Conservation (phyloP, 2,329 filamentous ascomycete species). For the Ilyonectria mors-panacis region DNA sequence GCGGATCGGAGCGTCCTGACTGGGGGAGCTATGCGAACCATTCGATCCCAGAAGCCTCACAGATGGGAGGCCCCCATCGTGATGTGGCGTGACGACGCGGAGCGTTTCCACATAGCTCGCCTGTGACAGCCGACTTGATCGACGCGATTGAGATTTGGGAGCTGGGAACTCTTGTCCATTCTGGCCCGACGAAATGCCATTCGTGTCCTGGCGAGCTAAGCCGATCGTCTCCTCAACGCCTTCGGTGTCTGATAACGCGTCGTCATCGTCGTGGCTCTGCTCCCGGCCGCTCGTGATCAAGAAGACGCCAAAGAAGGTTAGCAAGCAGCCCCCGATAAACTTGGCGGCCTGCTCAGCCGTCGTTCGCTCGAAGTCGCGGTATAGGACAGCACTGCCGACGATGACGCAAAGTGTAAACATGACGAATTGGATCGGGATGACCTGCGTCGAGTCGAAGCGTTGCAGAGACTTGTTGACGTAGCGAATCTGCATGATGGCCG, state of each 20-base stretch:
- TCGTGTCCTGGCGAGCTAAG: constrained; percentile 65
- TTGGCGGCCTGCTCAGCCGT: constrained; percentile 81
- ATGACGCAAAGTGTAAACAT: constrained; percentile 97
- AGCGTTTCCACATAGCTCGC: constrained; percentile 60
- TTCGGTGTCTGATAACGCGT: constrained; percentile 68
- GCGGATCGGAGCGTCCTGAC: constrained; percentile 58
- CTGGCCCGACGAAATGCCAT: constrained; percentile 31
- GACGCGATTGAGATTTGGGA: constrained; percentile 57
- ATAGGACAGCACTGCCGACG: constrained; percentile 91
- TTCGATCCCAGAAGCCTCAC: constrained; percentile 52
- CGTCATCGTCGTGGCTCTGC: constrained; percentile 69
- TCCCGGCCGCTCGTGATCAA: constrained; percentile 90
- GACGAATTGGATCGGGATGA: constrained; percentile 98
- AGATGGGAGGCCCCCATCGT: constrained; percentile 55
- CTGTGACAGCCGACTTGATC: constrained; percentile 65
- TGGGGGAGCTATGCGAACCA: constrained; percentile 51
- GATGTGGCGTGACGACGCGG: constrained; percentile 54
- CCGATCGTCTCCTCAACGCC: constrained; percentile 76
- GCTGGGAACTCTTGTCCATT: constrained; percentile 40
- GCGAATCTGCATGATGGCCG: constrained; percentile 96
- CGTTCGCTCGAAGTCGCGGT: constrained; percentile 93
- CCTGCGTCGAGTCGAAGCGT: constrained; percentile 95
- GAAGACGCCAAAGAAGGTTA: constrained; percentile 98
- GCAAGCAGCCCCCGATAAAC: constrained; percentile 89
- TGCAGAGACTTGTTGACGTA: constrained; percentile 93